Evolutionary conservation across 176 grass and related monocot species (phyloP).

Genomic region (Panicum miliaceum): DNA sequence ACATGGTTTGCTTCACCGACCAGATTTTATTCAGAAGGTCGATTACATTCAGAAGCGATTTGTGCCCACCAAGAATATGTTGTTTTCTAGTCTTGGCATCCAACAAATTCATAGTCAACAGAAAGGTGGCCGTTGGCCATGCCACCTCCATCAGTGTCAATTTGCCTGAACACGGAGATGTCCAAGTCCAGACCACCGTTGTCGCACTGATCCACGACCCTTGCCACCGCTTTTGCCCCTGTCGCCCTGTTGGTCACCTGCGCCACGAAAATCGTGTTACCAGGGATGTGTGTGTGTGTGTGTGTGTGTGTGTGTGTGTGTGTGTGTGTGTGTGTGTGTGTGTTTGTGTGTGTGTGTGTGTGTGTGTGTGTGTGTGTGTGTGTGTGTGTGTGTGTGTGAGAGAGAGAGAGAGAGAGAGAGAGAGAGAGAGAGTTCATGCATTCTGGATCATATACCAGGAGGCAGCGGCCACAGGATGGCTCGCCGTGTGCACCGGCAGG

Average conservation of each 20-base stretch:
- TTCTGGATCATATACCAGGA: constrained; percentile 53
- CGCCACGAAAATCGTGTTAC: not conserved
- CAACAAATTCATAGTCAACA: constrained; percentile 51
- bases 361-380: too few species aligned
- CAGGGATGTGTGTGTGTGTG: too few species aligned
- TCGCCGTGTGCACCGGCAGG: constrained; percentile 56
- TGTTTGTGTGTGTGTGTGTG: too few species aligned
- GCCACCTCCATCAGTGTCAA: constrained; percentile 52
- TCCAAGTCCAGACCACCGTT: constrained; percentile 66
- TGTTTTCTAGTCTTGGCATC: constrained; percentile 33
- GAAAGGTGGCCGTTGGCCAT: constrained; percentile 44
- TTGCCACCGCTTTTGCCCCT: constrained; percentile 26
- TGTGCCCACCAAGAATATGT: not conserved
- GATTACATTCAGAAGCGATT: too few species aligned
- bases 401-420: not conserved
- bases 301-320: too few species aligned
- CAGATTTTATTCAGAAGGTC: too few species aligned
- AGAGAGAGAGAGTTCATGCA: not conserved
- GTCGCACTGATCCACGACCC: constrained; percentile 62
- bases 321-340: too few species aligned
- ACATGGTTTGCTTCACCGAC: too few species aligned
- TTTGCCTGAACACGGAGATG: constrained; percentile 50
- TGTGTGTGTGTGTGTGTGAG: not conserved
- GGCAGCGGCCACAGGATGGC: constrained; percentile 61
- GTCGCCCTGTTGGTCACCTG: constrained; percentile 65